A percentile compares a stretch with the other conserved stretches of the same genome.
These are phyloP conservation scores for Orbilia blumenaviensis DNA, from an alignment of 2,329 filamentous ascomycete species.

Conservation along the genomic window DNA sequence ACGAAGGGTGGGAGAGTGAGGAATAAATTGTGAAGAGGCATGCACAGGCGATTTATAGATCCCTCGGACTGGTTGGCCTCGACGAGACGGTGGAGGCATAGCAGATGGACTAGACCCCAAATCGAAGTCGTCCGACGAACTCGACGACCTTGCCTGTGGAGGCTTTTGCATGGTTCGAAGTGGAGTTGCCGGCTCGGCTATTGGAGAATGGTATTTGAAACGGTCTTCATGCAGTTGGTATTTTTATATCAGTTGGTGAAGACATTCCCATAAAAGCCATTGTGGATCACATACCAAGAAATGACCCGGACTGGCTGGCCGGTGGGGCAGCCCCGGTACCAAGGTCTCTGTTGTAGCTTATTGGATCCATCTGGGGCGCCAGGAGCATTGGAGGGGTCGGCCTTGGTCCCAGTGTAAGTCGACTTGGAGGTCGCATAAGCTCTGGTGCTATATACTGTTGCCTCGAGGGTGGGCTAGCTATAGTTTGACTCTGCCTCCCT, in stretches of 20 bases:
- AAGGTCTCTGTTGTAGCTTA: neutral
- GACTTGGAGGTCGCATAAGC: slow-evolving; percentile 6
- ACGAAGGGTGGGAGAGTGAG: neutral
- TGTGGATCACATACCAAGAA: slow-evolving; percentile 24
- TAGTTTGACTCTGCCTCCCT: neutral
- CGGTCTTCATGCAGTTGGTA: slow-evolving; percentile 17
- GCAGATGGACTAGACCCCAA: slow-evolving; percentile 19
- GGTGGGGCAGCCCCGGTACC: neutral
- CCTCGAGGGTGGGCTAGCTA: neutral
- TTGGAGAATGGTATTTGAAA: slow-evolving; percentile 24
- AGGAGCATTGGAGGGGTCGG: slow-evolving; percentile 13
- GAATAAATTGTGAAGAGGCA: neutral
- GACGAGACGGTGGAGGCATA: slow-evolving; percentile 20
- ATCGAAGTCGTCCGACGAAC: slow-evolving; percentile 41
- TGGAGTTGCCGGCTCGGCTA: slow-evolving; percentile 35
- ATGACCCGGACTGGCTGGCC: neutral
- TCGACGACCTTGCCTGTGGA: slow-evolving; percentile 19
- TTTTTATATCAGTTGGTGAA: neutral
- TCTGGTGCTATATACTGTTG: slow-evolving; percentile 11
- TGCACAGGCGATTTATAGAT: neutral
- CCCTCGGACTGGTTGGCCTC: neutral
- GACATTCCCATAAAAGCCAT: neutral
- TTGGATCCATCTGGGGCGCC: slow-evolving; percentile 1
- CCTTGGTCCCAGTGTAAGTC: slow-evolving; percentile 3
- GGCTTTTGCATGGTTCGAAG: neutral